Evolutionary conservation across 441 rosid species (phyloP).

Genomic region (Geranium incanum): DNA sequence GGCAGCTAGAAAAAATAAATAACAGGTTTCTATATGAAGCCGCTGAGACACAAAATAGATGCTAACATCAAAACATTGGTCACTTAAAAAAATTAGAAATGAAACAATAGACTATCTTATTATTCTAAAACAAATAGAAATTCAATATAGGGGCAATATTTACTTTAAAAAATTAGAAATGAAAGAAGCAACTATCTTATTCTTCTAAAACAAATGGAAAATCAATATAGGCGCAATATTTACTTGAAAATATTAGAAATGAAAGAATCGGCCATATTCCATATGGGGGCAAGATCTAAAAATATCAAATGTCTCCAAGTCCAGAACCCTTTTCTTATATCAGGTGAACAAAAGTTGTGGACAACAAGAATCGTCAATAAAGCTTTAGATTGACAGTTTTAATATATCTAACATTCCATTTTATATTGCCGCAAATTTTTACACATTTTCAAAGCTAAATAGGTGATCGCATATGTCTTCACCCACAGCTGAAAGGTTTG

Average conservation of each 20-base stretch:
- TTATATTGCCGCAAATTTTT: neutral
- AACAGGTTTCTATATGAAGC: neutral
- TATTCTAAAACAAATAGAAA: neutral
- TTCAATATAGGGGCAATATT: neutral
- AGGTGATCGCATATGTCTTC: neutral
- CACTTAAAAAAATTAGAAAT: neutral
- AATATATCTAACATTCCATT: neutral
- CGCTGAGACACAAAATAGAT: neutral
- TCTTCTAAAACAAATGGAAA: no score
- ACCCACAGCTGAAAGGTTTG: neutral
- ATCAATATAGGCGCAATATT: no score
- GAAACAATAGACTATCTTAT: neutral
- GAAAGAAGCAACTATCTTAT: no score
- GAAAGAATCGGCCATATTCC: no score
- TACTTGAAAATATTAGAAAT: no score
- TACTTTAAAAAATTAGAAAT: no score
- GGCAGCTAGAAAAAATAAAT: neutral
- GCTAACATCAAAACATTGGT: neutral
- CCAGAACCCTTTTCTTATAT: neutral
- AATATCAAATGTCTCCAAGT: neutral
- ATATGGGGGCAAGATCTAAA: neutral
- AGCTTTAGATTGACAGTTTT: no score
- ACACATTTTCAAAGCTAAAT: neutral
- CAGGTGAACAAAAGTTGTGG: neutral
- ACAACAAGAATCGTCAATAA: no score